Base-by-base conservation (phyloP, 257 asterid species). In the Pogostemon cablin region DNA sequence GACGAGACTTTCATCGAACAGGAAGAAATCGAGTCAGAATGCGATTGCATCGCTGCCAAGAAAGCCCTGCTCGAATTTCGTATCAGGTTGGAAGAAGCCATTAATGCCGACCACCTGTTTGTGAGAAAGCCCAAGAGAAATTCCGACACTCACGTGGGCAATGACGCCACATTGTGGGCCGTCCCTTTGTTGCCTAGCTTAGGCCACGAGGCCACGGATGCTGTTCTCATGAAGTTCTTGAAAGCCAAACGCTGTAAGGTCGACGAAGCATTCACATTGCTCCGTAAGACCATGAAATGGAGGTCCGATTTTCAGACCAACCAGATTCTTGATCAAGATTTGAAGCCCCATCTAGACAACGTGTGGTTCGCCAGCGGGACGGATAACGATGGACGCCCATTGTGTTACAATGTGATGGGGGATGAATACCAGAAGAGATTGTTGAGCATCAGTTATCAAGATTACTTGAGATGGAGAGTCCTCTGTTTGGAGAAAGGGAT, bases 401-500 rank as follows among this genome's bases (percentile, higher is more conserved):
- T 92, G 58, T 88, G 96, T 80, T 92, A 84, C 78, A 82, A 62
- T 43, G 52, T 72, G 39, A 38, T 84, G 73, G 82, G 84, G 54
- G 81, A 67, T 74, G 88, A 89, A 10, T 77, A 77, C 12, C 76
- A 76, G 3, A 79, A 55, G 69, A 76, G 71, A 5, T 44, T 74
- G 6, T 25, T 77, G 74, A 65, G 71, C 35, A n/a, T 34, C 59
- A 77, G 79, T 15, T 59, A 57, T 38, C 73, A 77, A 0, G 87
- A 88, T 38, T 88, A 78, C 40, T 60, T 86, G 44, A 78, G 88
- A 48, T 90, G 98, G 98, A 88, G 90, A 62, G 62, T 92, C 62
- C 74, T 76, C 0, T 84, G 92, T 12, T 38, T 92, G 25, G 97
- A 92, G 66, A 84, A 77, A 56, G 95, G 87, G 72, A 83, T 90